Evolutionary conservation across 2,329 filamentous ascomycete species (phyloP), one percentile per base, ranked within the genome.

Genomic region (Aspergillus sp.): DNA sequence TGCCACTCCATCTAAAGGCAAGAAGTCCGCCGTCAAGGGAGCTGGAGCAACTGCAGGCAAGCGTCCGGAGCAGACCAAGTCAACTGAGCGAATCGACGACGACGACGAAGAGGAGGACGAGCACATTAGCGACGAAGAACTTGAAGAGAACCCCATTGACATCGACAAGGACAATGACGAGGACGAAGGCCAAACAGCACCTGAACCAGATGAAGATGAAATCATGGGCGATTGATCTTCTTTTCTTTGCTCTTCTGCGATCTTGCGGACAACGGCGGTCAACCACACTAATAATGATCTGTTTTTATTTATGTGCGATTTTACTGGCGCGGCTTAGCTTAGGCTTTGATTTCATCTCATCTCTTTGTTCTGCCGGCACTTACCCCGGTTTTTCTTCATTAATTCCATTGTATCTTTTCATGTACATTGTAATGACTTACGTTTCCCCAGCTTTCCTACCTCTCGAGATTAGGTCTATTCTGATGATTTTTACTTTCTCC

Each of bases 121-220:
- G 65, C 43, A 62, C 59, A 45, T 57, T 31, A 81, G 83, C 45
- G 74, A 76, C 7, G 74, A 73, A 66, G 48, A 65, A 59, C 55
- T 77, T 28, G 77, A 77, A 46, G 77, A 78, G 8, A 73, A 73
- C 11, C 41, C 61, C 25, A 51, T 54, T 46, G 64, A 76, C 46
- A 72, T 76, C 61, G 82, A 84, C 43, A 80, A 79, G 0, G 78
- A 80, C 22, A 77, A 76, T 8, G 76, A 74, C n/a, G 71, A 72
- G 13, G 62, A 64, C 7, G 73, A 75, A 7, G 73, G 67, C 52
- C 64, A 15, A 30, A 30, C 61, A 7, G 66, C 62, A n/a, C 71
- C 73, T 53, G 72, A 75, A 54, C 68, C 70, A 19, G 73, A 75
- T 51, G 75, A 79, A 54, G 76, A 79, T 66, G 78, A 79, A 67